A percentile compares a stretch with the other conserved stretches of the same genome.
These are phyloP conservation scores for Chenopodium formosanum DNA, from an alignment of 148 eudicot genomes.

Conservation along the genomic window DNA sequence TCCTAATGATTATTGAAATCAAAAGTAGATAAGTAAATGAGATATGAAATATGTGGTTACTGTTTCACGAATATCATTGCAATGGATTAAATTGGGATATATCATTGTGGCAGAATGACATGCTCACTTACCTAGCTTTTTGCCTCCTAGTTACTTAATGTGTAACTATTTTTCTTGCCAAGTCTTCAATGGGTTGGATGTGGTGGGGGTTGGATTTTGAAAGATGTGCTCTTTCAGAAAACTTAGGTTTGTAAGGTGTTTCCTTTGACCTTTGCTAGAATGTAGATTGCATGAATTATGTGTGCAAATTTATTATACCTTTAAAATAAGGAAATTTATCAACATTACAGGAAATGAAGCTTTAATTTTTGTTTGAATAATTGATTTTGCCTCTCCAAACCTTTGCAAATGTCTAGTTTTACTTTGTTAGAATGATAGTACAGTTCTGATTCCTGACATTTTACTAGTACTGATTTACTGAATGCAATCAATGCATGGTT, in stretches of 20 bases:
- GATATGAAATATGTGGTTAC: neutral
- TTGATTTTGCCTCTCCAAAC: neutral
- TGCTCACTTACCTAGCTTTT: neutral
- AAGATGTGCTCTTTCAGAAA: neutral
- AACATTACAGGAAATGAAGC: neutral
- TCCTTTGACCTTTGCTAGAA: neutral
- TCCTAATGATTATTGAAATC: neutral
- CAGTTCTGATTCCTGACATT: neutral
- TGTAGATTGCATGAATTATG: neutral
- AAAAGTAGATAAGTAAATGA: neutral
- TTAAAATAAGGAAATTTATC: neutral
- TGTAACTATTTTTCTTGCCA: neutral
- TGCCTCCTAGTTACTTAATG: neutral
- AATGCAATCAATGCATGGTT: neutral
- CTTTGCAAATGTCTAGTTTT: neutral
- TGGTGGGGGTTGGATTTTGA: neutral
- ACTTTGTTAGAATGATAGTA: neutral
- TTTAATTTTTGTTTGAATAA: neutral
- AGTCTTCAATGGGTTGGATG: neutral
- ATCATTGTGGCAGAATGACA: neutral
- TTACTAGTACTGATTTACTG: neutral
- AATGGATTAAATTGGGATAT: neutral
- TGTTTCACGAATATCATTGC: neutral
- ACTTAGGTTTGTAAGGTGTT: neutral
- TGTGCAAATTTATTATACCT: neutral